Evolutionary conservation across 2,329 filamentous ascomycete genomes (phyloP).

Genomic region (Exophiala sp.): DNA sequence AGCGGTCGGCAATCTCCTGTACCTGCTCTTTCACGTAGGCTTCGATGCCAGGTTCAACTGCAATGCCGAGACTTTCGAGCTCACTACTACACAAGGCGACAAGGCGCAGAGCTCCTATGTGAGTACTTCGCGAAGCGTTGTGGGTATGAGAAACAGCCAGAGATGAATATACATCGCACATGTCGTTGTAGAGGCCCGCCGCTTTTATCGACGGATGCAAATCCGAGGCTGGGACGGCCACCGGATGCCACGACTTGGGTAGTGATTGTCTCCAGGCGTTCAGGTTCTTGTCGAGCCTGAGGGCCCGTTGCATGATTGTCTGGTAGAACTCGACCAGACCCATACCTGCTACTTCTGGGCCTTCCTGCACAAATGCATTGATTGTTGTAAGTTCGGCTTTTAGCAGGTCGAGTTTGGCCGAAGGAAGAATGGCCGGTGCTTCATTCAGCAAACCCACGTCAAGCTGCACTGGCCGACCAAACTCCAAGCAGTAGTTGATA

Average conservation of each 20-base stretch:
- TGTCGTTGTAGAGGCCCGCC: constrained; percentile 18
- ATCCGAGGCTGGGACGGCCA: constrained; percentile 11
- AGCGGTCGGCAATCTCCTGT: constrained; percentile 26
- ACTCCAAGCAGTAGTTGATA: constrained; percentile 18
- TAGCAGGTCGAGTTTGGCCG: constrained; percentile 19
- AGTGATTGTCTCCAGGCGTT: constrained; percentile 15
- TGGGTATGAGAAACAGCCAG: constrained; percentile 18
- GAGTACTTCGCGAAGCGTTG: constrained; percentile 16
- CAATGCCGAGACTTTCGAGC: constrained; percentile 12
- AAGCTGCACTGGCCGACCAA: constrained; percentile 6
- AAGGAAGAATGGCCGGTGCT: constrained; percentile 13
- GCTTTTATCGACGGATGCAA: constrained; percentile 22
- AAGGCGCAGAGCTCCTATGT: constrained; percentile 15
- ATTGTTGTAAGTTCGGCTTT: constrained; percentile 17
- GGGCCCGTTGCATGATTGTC: constrained; percentile 8
- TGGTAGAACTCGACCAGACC: constrained; percentile 11
- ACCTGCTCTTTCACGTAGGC: constrained; percentile 11
- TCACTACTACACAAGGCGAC: constrained; percentile 8
- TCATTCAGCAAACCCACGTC: constrained; percentile 7
- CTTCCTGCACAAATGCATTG: constrained; percentile 4
- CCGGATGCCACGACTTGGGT: constrained; percentile 19
- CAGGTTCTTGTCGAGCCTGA: constrained; percentile 12
- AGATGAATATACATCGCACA: constrained; percentile 24
- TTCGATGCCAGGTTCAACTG: constrained; percentile 4
- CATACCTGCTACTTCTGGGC: constrained; percentile 3